Evolutionary conservation across 805 yeast species (phyloP).

Genomic region (Nakazawaea ernobii): DNA sequence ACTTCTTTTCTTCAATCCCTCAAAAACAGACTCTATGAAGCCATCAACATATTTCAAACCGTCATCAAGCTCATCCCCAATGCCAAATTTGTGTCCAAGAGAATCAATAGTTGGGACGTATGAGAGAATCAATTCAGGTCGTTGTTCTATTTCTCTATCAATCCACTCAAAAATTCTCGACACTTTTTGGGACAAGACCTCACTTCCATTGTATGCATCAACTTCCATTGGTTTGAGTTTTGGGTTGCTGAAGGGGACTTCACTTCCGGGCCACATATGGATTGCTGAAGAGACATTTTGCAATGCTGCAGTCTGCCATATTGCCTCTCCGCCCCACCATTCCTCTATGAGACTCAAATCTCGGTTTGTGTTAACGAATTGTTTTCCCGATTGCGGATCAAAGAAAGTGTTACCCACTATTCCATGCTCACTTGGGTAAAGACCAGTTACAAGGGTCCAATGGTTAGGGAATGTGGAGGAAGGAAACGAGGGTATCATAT

Average conservation of each 20-base stretch:
- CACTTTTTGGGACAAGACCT: constrained; percentile 49
- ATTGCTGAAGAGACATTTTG: constrained; percentile 65
- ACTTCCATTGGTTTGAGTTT: constrained; percentile 42
- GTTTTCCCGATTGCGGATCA: constrained; percentile 50
- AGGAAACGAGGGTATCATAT: constrained; percentile 83
- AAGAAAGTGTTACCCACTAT: constrained; percentile 78
- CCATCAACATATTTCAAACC: constrained; percentile 62
- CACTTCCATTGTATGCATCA: constrained; percentile 62
- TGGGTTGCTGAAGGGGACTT: constrained; percentile 49
- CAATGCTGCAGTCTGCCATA: constrained; percentile 71
- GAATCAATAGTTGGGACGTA: constrained; percentile 81
- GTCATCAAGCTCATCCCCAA: constrained; percentile 51
- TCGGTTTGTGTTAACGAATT: constrained; percentile 61
- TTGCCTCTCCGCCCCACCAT: constrained; percentile 90
- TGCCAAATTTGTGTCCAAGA: constrained; percentile 70
- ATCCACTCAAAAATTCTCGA: constrained; percentile 62
- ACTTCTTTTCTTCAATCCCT: constrained; percentile 48
- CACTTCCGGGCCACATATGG: constrained; percentile 98
- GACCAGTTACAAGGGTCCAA: constrained; percentile 86
- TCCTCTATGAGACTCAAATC: constrained; percentile 42
- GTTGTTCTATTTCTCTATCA: constrained; percentile 42
- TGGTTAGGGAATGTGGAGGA: constrained; percentile 89
- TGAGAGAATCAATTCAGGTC: constrained; percentile 75
- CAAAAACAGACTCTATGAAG: constrained; percentile 45
- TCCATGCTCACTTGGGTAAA: constrained; percentile 80